phyloP scores from a whole-genome alignment of 176 grass and related monocot species.

The Neostapfia colusana region DNA sequence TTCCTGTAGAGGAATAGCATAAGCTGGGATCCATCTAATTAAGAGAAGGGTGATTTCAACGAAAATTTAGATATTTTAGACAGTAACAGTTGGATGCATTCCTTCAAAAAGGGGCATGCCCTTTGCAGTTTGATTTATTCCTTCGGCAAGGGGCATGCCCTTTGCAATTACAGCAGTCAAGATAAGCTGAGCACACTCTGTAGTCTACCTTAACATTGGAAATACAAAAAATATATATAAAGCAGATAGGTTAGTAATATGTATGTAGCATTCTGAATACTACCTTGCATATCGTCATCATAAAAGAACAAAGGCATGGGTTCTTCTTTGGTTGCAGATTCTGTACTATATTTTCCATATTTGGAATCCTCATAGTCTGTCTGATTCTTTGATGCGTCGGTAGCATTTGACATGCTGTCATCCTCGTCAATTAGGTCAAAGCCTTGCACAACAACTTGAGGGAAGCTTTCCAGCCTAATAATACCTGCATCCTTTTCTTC shows the following conservation, averaged over 20 bases:
- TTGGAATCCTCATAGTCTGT: constrained; percentile 47
- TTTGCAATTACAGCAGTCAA: too few relatives aligned
- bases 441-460: constrained; percentile 80
- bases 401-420: constrained; percentile 57
- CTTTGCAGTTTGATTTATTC: too few relatives aligned
- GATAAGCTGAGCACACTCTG: background rate
- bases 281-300: constrained; percentile 45
- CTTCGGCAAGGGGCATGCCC: too few relatives aligned
- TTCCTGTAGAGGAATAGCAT: constrained; percentile 40
- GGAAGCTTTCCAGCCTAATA: constrained; percentile 47
- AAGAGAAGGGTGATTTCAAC: constrained; percentile 17
- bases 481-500: constrained; percentile 48
- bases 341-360: constrained; percentile 39
- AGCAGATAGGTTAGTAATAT: constrained; percentile 6
- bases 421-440: constrained; percentile 67
- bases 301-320: constrained; percentile 28
- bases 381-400: constrained; percentile 53
- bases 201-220: background rate
- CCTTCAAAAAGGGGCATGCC: background rate
- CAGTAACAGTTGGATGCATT: background rate
- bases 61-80: constrained; percentile 18
- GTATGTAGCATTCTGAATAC: constrained; percentile 13
- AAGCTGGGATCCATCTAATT: constrained; percentile 41
- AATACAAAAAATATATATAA: background rate
- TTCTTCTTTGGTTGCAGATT: constrained; percentile 45